Evolutionary conservation across 192 early-diverging fungal genomes (phyloP), one percentile per base, ranked within the genome.

Genomic region (Chytriomyces sp.): DNA sequence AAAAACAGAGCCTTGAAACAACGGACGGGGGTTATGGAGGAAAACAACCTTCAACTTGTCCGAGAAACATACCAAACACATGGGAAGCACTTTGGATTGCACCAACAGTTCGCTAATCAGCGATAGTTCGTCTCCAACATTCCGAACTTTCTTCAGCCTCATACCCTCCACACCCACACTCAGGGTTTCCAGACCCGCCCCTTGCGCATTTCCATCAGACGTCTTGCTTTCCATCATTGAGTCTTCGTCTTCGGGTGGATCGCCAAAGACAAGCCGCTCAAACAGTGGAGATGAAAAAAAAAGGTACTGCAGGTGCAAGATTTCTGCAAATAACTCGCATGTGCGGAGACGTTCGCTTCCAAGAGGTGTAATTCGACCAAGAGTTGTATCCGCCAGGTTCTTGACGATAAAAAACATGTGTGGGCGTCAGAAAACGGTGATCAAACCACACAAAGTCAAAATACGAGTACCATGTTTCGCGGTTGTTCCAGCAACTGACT

Each of bases 271-370:
- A 23, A 90, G 69, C 48, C 83, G 59, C 47, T 90, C 89, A 77
- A 90, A 90, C 43, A 90, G 77, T 6, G 89, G 89, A 50, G 83
- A 85, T 24, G 85, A 87, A 11, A 86, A 84, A 77, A 84, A 90
- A 16, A 89, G 81, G 70, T 89, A 90, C 59, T 90, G 89, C 46
- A 90, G 93, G 78, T 98, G 98, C 61, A 99, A 81, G 18, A 99
- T 83, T 85, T 99, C 98, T 5, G 98, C 98, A 89, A 98, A 96
- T 73, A 99, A 89, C 83, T 99, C 98, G 82, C 98, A 98, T 50
- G 95, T 94, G 69, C 94, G 94, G 50, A 99, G 84, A 11, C 98
- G 89, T 83, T 98, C 97, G 78, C 95, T 94, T n/a, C 98, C 97
- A 59, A 99, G 50, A 89, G 95, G 84, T 48, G 83, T 88, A 73